A percentile compares a stretch with the other conserved stretches of the same genome.
phyloP scores from a whole-genome alignment of 2,329 filamentous ascomycete genomes.

The Penicillium griseofulvum region DNA sequence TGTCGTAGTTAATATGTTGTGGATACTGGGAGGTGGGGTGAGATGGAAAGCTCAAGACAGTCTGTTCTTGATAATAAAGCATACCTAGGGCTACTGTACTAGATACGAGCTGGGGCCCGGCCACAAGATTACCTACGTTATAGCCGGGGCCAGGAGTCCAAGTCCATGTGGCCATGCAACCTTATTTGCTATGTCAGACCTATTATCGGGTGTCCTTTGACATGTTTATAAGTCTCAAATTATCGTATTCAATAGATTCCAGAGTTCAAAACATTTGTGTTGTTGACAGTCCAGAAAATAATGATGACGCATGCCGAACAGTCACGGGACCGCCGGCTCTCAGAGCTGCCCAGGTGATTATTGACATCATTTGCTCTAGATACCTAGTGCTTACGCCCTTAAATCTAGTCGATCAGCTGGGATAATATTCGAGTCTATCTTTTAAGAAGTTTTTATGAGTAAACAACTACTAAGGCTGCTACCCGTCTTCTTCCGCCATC shows the following conservation, averaged over 20 bases:
- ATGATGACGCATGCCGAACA: not conserved
- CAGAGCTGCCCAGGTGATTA: not conserved
- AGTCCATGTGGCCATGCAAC: conserved; percentile 5
- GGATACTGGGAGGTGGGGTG: not conserved
- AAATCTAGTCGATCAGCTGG: not conserved
- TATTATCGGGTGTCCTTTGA: not conserved
- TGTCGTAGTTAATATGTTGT: not conserved
- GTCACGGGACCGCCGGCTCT: conserved; percentile 14
- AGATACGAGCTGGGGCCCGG: too few species aligned
- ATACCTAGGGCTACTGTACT: too few species aligned
- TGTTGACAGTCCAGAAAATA: not conserved
- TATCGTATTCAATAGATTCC: too few species aligned
- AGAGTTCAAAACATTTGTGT: not conserved
- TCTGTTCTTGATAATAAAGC: not conserved
- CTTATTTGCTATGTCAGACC: not conserved
- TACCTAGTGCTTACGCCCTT: not conserved
- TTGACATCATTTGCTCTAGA: not conserved
- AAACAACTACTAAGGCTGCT: not conserved
- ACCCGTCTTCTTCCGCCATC: not conserved
- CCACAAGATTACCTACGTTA: not conserved
- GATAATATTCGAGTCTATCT: not conserved
- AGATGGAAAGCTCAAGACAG: not conserved
- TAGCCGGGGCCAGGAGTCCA: not conserved
- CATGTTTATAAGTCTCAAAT: not conserved
- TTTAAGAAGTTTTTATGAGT: not conserved